Conservation (phyloP, 73 alveolate species). For the Paramecium caudatum region DNA sequence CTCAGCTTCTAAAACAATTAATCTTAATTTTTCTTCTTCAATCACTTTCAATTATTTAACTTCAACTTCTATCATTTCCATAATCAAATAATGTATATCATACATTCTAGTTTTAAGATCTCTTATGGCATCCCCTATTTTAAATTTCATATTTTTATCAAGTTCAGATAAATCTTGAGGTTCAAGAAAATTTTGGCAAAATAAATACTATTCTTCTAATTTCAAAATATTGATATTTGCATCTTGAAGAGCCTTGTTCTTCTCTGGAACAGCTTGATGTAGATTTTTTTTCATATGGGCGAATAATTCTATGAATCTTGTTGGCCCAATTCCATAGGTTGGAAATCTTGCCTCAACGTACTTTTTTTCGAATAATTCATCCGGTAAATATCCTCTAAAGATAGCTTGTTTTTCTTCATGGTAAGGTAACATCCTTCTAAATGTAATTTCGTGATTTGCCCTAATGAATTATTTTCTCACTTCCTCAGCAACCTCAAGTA, state of each 20-base stretch:
- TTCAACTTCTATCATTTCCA: slow-evolving; percentile 75
- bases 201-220: slow-evolving; percentile 58
- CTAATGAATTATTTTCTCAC: slow-evolving; percentile 55
- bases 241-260: slow-evolving; percentile 49
- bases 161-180: slow-evolving; percentile 66
- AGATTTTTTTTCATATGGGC: slow-evolving; percentile 55
- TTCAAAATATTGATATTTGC: slow-evolving; percentile 40
- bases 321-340: slow-evolving; percentile 16
- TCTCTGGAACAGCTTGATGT: slow-evolving; percentile 57
- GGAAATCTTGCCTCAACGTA: slow-evolving; percentile 22
- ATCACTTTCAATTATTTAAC: slow-evolving; percentile 54
- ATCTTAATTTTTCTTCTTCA: slow-evolving; percentile 66
- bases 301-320: slow-evolving; percentile 32
- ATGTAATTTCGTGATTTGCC: slow-evolving; percentile 69
- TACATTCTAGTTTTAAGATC: slow-evolving; percentile 76
- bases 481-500: slow-evolving; percentile 38
- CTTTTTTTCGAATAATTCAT: slow-evolving; percentile 53
- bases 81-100: slow-evolving; percentile 71
- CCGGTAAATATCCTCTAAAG: slow-evolving; percentile 68
- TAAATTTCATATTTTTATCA: slow-evolving; percentile 40
- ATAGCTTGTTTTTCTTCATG: slow-evolving; percentile 66
- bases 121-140: slow-evolving; percentile 67
- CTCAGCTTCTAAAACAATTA: slow-evolving; percentile 67
- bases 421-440: slow-evolving; percentile 67
- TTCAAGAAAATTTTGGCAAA: slow-evolving; percentile 35